phyloP scores from a whole-genome alignment of 495 filamentous ascomycete genomes.

The Annulohypoxylon stygium region DNA sequence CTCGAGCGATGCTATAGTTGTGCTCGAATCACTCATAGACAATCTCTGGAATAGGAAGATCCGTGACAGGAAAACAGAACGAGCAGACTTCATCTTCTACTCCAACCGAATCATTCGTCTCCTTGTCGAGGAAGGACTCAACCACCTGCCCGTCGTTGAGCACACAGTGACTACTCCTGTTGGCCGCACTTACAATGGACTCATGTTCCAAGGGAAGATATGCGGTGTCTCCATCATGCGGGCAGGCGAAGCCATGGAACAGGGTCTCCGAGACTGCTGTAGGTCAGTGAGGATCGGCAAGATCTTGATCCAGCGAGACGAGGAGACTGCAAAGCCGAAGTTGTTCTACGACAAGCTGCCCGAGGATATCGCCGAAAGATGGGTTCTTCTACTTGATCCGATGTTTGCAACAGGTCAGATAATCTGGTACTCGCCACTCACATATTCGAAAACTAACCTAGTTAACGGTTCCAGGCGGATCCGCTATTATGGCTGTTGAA shows the following conservation, averaged over 20 bases:
- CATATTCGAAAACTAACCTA: slow-evolving; percentile 35
- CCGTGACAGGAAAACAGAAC: slow-evolving; percentile 85
- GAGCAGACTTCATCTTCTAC: slow-evolving; percentile 99
- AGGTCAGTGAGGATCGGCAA: slow-evolving; percentile 96
- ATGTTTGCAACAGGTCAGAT: slow-evolving; percentile 95
- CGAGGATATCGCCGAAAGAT: slow-evolving; percentile 89
- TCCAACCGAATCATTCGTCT: slow-evolving; percentile 98
- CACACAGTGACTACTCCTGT: slow-evolving; percentile 92
- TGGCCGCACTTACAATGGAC: slow-evolving; percentile 87
- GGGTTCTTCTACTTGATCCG: slow-evolving; percentile 95
- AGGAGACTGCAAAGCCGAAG: slow-evolving; percentile 90
- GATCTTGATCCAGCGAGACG: slow-evolving; percentile 96
- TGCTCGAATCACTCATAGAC: slow-evolving; percentile 28
- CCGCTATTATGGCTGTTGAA: slow-evolving; percentile 95
- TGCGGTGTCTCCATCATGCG: slow-evolving; percentile 99
- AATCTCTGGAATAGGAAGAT: slow-evolving; percentile 78
- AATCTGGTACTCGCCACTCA: slow-evolving; percentile 5
- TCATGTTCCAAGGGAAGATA: slow-evolving; percentile 97
- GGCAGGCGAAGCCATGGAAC: slow-evolving; percentile 98
- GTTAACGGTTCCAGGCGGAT: slow-evolving; percentile 74
- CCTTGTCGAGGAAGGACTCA: slow-evolving; percentile 97
- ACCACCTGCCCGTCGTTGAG: slow-evolving; percentile 92
- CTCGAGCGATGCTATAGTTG: slow-evolving; percentile 25
- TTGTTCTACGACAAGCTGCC: slow-evolving; percentile 98
- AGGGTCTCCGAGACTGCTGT: slow-evolving; percentile 95